Evolutionary conservation across 257 asterid species (phyloP), one percentile per base, ranked within the genome.

Genomic region (Cordia subcordata): DNA sequence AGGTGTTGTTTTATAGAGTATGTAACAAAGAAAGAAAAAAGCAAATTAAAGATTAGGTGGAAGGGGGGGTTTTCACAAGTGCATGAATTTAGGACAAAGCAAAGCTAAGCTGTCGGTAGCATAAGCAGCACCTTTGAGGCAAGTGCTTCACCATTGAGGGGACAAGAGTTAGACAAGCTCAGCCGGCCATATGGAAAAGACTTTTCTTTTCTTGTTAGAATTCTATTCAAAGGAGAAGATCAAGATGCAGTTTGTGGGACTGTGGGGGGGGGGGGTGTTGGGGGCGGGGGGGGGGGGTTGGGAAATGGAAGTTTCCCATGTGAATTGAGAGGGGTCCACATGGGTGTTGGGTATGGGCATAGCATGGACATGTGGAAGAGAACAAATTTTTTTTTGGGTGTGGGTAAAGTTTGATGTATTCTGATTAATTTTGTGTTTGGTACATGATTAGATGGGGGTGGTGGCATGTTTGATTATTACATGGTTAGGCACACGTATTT

Each of bases 101-200:
- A 27, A 67, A 65, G 75, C 39, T 33, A 70, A 72, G 68, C 38
- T 84, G 93, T 84, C 87, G 88, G 90, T 19, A 64, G 82, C 64
- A 62, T 32, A 55, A 59, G 79, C 59, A 62, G 71, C 82, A 82
- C 21, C 49, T 62, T 78, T 69, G 68, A 72, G 81, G 62, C 69
- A 66, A 55, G 68, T 58, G 57, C 22, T 50, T 4, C 57, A 18
- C 12, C n/a, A 52, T 53, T 53, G 27, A 55, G 90, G 95, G 76
- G 88, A 87, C 95, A 87, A 59, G 70, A 18, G 71, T 53, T 74
- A 70, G 95, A 86, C 93, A 84, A 60, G 70, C 78, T 55, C 69
- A 70, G 73, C 86, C 85, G 81, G 83, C 83, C 83, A 73, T 67
- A 71, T 77, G 81, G 81, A 68, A n/a, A 66, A 67, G 71, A 42